Conservation (phyloP, 805 yeast genomes). For the Komagataella ulmi region DNA sequence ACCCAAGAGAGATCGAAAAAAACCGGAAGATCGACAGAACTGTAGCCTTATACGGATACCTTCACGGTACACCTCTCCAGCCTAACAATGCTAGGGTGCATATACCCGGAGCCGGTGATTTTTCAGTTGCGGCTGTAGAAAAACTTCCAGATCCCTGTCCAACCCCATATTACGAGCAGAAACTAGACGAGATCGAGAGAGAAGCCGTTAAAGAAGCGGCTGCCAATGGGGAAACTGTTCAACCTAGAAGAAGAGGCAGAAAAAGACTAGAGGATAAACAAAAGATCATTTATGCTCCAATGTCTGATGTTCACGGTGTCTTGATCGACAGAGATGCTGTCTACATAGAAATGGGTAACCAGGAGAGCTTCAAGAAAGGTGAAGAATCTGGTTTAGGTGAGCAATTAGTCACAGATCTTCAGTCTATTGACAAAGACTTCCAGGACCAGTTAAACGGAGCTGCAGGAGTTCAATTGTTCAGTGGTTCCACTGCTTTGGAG, state of each 20-base stretch:
- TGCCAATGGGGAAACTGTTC: constrained; percentile 38
- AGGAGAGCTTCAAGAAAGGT: constrained; percentile 4
- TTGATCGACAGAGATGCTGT: constrained; percentile 96
- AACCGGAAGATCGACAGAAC: constrained; percentile 80
- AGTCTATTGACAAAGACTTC: constrained; percentile 49
- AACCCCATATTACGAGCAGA: constrained; percentile 85
- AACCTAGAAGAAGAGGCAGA: constrained; percentile 47
- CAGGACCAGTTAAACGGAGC: constrained; percentile 49
- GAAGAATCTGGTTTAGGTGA: constrained; percentile 66
- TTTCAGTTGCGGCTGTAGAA: constrained; percentile 61
- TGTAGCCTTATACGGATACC: constrained; percentile 84
- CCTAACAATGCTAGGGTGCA: constrained; percentile 63
- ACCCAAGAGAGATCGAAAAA: constrained; percentile 67
- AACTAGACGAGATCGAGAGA: constrained; percentile 66
- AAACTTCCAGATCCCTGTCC: constrained; percentile 98
- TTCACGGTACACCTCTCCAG: constrained; percentile 86
- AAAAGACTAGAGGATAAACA: constrained; percentile 89
- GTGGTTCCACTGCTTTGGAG: constrained; percentile 38
- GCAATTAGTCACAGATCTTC: constrained; percentile 69
- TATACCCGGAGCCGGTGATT: constrained; percentile 93
- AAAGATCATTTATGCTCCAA: constrained; percentile 93
- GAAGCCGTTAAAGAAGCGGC: constrained; percentile 58
- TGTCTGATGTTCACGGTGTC: constrained; percentile 99
- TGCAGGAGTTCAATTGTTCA: constrained; percentile 66
- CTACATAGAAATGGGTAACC: constrained; percentile 53